Evolutionary conservation across 2,329 filamentous ascomycete genomes (phyloP).

Genomic region (Verticillium klebahnii): DNA sequence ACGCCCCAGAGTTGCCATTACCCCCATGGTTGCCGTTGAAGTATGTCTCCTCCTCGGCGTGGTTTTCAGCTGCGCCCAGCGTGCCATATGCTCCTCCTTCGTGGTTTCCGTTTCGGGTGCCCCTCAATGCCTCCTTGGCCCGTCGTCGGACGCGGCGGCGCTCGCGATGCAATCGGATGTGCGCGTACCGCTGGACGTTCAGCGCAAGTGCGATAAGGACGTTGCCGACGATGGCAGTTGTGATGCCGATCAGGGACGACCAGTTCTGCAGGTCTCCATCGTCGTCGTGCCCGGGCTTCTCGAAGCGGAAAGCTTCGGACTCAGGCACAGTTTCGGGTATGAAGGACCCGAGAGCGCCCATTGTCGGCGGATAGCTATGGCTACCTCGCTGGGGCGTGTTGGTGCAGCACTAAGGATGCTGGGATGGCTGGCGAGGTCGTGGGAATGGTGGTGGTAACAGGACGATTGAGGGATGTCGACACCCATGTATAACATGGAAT

Average conservation of each 20-base stretch:
- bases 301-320: not conserved
- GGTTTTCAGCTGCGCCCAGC: constrained; percentile 14
- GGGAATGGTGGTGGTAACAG: not conserved
- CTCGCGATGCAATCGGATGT: constrained; percentile 75
- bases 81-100: not conserved
- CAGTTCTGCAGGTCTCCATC: constrained; percentile 60
- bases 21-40: constrained; percentile 10
- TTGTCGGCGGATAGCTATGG: not conserved
- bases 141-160: constrained; percentile 53
- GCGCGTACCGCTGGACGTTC: constrained; percentile 94
- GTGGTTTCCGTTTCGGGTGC: constrained; percentile 3
- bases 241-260: constrained; percentile 92
- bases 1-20: constrained; percentile 35
- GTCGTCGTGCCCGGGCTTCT: constrained; percentile 19
- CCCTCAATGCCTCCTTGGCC: constrained; percentile 47
- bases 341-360: not conserved
- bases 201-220: constrained; percentile 91
- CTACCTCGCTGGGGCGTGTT: not conserved
- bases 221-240: constrained; percentile 89
- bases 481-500: not conserved
- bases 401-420: not conserved
- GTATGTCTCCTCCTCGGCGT: constrained; percentile 20
- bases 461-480: not conserved
- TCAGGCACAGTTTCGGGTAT: not conserved
- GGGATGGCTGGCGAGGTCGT: not conserved